Evolutionary conservation across 768 basidiomycete species (phyloP).

Genomic region (Tylopilus rubrobrunneus): DNA sequence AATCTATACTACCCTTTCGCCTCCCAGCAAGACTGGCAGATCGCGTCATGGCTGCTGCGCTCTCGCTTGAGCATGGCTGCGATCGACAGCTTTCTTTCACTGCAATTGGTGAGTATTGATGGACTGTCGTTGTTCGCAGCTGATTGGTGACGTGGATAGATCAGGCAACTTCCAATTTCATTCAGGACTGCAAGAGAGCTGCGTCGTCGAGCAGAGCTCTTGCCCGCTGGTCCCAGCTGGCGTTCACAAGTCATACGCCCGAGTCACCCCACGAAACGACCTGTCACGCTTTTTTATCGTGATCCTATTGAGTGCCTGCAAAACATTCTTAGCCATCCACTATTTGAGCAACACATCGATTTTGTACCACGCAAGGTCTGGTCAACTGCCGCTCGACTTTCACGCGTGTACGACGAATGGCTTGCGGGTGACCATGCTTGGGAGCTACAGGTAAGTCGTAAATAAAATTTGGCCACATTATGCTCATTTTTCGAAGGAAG

Average conservation of each 20-base stretch:
- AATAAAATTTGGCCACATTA: too few relatives aligned
- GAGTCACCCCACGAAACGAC: too few relatives aligned
- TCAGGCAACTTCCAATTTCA: too few relatives aligned
- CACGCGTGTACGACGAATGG: not conserved
- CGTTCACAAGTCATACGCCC: too few relatives aligned
- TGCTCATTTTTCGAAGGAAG: not conserved
- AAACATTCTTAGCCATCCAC: not conserved
- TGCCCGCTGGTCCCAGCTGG: too few relatives aligned
- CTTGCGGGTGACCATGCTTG: not conserved
- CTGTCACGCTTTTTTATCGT: not conserved
- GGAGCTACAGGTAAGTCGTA: too few relatives aligned
- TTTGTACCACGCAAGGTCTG: not conserved
- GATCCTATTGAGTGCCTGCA: not conserved
- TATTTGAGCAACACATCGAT: not conserved
- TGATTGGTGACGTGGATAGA: too few relatives aligned
- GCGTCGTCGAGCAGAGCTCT: too few relatives aligned
- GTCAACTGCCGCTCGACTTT: not conserved
- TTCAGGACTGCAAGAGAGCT: too few relatives aligned
- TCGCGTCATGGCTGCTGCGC: not conserved
- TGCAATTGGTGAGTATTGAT: not conserved
- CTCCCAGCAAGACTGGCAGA: not conserved
- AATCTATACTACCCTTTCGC: not conserved
- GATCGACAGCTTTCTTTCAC: not conserved
- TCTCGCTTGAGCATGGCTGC: not conserved
- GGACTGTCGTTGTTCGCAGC: too few relatives aligned